A percentile compares a stretch with the other conserved stretches of the same genome.
Evolutionary conservation across 2,329 filamentous ascomycete genomes (phyloP).

Genomic region (Mariannaea elegans): DNA sequence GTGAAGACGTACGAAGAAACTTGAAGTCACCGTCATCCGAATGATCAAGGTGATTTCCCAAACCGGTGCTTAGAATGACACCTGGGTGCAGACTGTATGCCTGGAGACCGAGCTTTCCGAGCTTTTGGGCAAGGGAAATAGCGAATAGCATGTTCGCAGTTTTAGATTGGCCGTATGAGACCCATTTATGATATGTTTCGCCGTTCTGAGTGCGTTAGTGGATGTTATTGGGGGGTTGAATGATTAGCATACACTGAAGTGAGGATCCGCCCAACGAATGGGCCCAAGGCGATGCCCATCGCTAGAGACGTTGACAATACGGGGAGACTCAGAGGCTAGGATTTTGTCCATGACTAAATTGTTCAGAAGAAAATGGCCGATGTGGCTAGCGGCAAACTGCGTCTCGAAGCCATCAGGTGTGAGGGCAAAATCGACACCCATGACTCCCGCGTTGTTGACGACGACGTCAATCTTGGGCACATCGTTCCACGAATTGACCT

Average conservation of each 20-base stretch:
- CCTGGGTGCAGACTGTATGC: slow-evolving; percentile 49
- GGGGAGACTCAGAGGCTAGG: slow-evolving; percentile 43
- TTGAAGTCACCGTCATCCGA: slow-evolving; percentile 25
- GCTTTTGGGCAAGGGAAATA: slow-evolving; percentile 43
- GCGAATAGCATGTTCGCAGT: slow-evolving; percentile 49
- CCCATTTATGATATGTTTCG: slow-evolving; percentile 43
- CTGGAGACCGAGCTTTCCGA: slow-evolving; percentile 41
- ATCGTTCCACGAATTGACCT: slow-evolving; percentile 45
- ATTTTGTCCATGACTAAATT: slow-evolving; percentile 56
- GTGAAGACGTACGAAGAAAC: slow-evolving; percentile 24
- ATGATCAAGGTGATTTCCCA: slow-evolving; percentile 36
- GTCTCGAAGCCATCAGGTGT: slow-evolving; percentile 52
- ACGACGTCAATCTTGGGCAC: slow-evolving; percentile 50
- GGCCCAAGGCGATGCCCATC: slow-evolving; percentile 40
- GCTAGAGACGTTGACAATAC: slow-evolving; percentile 54
- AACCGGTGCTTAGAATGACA: slow-evolving; percentile 34
- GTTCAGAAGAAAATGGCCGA: slow-evolving; percentile 57
- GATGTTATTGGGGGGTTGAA: background rate
- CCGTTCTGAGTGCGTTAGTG: slow-evolving; percentile 41
- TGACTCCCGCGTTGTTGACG: slow-evolving; percentile 55
- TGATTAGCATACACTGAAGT: slow-evolving; percentile 40
- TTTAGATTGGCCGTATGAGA: slow-evolving; percentile 50
- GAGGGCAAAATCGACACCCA: slow-evolving; percentile 44
- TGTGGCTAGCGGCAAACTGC: slow-evolving; percentile 56
- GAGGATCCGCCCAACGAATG: slow-evolving; percentile 47